Base-by-base conservation (phyloP, 495 filamentous ascomycete species). In the Chaetomium tenue region DNA sequence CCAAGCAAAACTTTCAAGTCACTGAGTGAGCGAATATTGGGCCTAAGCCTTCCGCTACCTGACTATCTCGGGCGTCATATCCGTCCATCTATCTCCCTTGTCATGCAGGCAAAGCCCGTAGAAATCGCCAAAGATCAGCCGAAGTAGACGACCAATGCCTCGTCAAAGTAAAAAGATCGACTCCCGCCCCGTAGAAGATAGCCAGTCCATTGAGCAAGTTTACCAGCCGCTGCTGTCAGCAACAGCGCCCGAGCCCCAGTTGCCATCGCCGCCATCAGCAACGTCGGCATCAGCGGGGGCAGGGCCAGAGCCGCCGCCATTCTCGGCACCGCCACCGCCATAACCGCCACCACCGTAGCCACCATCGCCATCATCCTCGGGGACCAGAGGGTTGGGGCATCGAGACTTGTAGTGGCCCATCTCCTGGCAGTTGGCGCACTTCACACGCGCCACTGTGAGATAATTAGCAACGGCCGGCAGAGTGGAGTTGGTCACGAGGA, bases 371-470 rank as follows among this genome's bases (percentile, higher is more conserved):
- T 61, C 72, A 18, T 75, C 77, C 25, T 77, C 76, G 9, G 65
- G 72, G 7, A 70, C 71, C 1, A 76, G 70, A 30, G 83, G 72
- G 57, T 84, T 79, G 70, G 77, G 75, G 76, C 90, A 93, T 58
- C 83, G 81, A 60, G 79, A 78, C 60, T 85, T 76, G 54, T 80
- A 88, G 61, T 94, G 90, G 18, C 91, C 91, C 81, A 86, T 88
- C 75, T 93, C 80, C 12, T 85, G 82, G 69, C 92, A 95, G 69
- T 88, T 86, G 65, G 76, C 82, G 79, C 92, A 96, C 72, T 90
- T 84, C 61, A 95, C 87, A 42, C 85, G 86, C 15, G 83, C 81
- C 73, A 75, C 79, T 80, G 25, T 51, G 47, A 44, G 30, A 6
- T 52, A n/a, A 67, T 78, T 68, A 81, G 73, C 67, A 82, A 73